Base-by-base conservation (phyloP, 192 early-diverging fungal genomes). In the Linnemannia schmuckeri region DNA sequence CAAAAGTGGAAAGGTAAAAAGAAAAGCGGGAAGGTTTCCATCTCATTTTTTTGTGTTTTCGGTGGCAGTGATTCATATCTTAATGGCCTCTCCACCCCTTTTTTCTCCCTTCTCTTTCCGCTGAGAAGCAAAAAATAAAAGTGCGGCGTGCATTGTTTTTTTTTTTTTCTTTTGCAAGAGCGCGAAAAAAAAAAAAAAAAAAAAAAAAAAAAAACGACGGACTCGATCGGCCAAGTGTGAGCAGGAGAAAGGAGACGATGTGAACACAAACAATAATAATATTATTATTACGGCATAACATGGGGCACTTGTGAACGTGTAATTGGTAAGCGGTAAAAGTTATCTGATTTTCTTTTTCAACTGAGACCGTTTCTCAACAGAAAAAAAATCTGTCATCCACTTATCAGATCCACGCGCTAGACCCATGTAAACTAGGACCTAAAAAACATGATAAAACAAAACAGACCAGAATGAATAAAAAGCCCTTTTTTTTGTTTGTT, bases 21-120 rank as follows among this genome's bases (percentile, higher is more conserved):
- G 75, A 76, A 76, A 66, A 30, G 1, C 15, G 30, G 38, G 75
- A 76, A 76, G 57, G 54, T 33, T 66, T 76, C 75, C 75, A 76
- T 76, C 61, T 66, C 27, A 30, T 66, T 66, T 35, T 35, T 27
- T 66, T 61, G 6, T 61, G 18, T 55, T 61, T 27, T 30, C n/a
- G 12, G 24, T 30, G 55, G 55, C n/a, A 61, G 55, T 61, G n/a
- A 55, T 55, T 61, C 57, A 30, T n/a, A 27, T 0, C 30, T 35
- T 10, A 33, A 20, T 52, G 49, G 49, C 17, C 15, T 18, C 57
- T 30, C n/a, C 24, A 1, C 61, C 61, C 61, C 61, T 66, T 33
- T 4, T 30, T 33, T 33, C 27, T 33, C 61, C 61, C 13, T 33
- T 52, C 3, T 63, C 57, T 35, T 66, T 66, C 27, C 61, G 30